Evolutionary conservation across 257 asterid species (phyloP).

Genomic region (Salvia splendens): DNA sequence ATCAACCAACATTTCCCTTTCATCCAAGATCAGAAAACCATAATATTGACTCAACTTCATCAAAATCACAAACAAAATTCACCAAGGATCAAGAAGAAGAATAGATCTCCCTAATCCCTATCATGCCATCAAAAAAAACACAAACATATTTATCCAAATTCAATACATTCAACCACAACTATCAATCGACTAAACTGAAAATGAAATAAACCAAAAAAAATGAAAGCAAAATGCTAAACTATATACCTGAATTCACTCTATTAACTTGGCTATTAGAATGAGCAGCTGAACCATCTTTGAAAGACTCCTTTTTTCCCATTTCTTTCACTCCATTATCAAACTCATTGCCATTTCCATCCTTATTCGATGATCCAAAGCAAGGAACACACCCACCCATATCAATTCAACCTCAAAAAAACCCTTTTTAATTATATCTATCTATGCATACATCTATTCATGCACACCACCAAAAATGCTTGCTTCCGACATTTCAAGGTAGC

Average conservation of each 20-base stretch:
- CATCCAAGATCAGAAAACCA: background rate
- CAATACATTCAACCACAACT: conserved; percentile 27
- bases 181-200: conserved; percentile 26
- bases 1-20: background rate
- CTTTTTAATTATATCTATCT: conserved; percentile 7
- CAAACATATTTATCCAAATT: conserved; percentile 30
- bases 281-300: conserved; percentile 63
- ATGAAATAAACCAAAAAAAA: background rate
- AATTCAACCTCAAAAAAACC: conserved; percentile 41
- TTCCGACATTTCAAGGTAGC: conserved; percentile 43
- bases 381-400: conserved; percentile 89
- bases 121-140: conserved; percentile 27
- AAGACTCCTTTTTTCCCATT: conserved; percentile 63
- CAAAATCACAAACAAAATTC: conserved; percentile 16
- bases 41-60: conserved; percentile 15
- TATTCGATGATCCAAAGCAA: conserved; percentile 78
- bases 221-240: conserved; percentile 19
- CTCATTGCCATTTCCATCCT: conserved; percentile 37
- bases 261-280: conserved; percentile 50
- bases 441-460: conserved; percentile 25
- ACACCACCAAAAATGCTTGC: conserved; percentile 30
- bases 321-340: conserved; percentile 55
- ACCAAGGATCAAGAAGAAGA: conserved; percentile 38
- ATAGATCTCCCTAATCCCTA: conserved; percentile 35
- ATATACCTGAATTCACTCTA: conserved; percentile 70